A percentile compares a stretch with the other conserved stretches of the same genome.
These are phyloP conservation scores for Saturnispora serradocipensis DNA, from an alignment of 805 yeast genomes.

Conservation along the genomic window DNA sequence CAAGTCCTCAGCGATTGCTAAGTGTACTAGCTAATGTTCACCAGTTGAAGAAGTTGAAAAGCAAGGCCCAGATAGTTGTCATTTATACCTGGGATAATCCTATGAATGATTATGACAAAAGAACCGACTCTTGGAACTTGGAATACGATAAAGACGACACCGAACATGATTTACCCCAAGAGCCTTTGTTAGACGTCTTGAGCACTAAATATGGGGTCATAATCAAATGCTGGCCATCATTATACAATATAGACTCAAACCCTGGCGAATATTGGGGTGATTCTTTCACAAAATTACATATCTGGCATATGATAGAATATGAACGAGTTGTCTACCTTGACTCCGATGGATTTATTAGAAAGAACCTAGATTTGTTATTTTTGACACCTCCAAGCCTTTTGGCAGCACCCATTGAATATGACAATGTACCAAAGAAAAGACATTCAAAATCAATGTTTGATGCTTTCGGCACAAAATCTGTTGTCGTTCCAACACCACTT, in stretches of 20 bases:
- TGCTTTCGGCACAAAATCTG: not conserved
- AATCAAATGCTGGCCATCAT: conserved; percentile 22
- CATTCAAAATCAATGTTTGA: not conserved
- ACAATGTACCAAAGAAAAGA: conserved; percentile 11
- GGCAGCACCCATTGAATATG: conserved; percentile 34
- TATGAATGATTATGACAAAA: conserved; percentile 2
- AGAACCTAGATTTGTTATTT: conserved; percentile 42
- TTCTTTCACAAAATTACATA: conserved; percentile 47
- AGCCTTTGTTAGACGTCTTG: conserved; percentile 1
- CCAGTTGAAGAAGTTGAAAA: conserved; percentile 25
- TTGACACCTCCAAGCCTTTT: conserved; percentile 38
- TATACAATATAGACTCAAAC: conserved; percentile 12
- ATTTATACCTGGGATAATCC: conserved; percentile 25
- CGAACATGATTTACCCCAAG: not conserved
- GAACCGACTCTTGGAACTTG: conserved; percentile 4
- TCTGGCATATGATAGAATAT: conserved; percentile 41
- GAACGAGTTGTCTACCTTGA: conserved; percentile 50
- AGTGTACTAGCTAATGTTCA: conserved; percentile 41
- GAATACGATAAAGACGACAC: not conserved
- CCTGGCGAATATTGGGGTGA: conserved; percentile 32
- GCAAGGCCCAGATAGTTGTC: conserved; percentile 40
- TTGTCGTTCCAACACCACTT: conserved; percentile 13
- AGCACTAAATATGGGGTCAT: conserved; percentile 17
- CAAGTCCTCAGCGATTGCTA: conserved; percentile 41
- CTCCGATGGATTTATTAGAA: conserved; percentile 39